Evolutionary conservation across 495 filamentous ascomycete genomes (phyloP).

Genomic region (Trichoderma parareesei): DNA sequence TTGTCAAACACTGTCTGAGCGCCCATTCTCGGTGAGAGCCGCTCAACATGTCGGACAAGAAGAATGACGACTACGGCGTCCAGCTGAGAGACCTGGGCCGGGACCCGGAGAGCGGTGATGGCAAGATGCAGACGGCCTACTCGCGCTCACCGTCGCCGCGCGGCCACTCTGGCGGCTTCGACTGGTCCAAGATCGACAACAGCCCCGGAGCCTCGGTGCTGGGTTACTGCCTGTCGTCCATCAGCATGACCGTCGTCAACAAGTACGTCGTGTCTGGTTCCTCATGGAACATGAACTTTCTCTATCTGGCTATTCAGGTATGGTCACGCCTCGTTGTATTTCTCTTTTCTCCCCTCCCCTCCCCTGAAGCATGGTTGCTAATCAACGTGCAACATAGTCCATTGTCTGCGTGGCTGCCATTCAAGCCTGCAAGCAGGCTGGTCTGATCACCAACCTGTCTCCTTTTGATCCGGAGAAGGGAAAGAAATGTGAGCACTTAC

Average conservation of each 20-base stretch:
- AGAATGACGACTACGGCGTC: conserved; percentile 69
- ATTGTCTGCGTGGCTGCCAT: conserved; percentile 88
- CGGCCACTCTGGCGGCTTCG: conserved; percentile 20
- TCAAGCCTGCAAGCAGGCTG: conserved; percentile 68
- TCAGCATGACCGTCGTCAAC: conserved; percentile 98
- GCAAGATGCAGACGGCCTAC: conserved; percentile 46
- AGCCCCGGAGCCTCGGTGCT: conserved; percentile 74
- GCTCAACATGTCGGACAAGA: conserved; percentile 58
- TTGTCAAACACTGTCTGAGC: neutral
- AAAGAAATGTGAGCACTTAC: conserved; percentile 66
- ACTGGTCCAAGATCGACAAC: conserved; percentile 48
- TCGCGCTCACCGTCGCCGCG: conserved; percentile 45
- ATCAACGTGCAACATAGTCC: conserved; percentile 46
- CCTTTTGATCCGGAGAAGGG: conserved; percentile 86
- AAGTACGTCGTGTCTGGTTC: conserved; percentile 92
- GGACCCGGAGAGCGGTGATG: conserved; percentile 46
- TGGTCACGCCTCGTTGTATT: conserved; percentile 18
- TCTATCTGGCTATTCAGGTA: conserved; percentile 90
- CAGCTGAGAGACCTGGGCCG: conserved; percentile 23
- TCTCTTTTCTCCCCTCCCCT: neutral
- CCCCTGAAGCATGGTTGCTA: neutral
- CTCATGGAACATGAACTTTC: conserved; percentile 94
- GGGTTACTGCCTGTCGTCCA: conserved; percentile 88
- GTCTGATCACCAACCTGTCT: conserved; percentile 78
- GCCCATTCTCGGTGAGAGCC: conserved; percentile 2